phyloP scores from a whole-genome alignment of 129 eudicot genomes.

The Flaveria sonorensis region DNA sequence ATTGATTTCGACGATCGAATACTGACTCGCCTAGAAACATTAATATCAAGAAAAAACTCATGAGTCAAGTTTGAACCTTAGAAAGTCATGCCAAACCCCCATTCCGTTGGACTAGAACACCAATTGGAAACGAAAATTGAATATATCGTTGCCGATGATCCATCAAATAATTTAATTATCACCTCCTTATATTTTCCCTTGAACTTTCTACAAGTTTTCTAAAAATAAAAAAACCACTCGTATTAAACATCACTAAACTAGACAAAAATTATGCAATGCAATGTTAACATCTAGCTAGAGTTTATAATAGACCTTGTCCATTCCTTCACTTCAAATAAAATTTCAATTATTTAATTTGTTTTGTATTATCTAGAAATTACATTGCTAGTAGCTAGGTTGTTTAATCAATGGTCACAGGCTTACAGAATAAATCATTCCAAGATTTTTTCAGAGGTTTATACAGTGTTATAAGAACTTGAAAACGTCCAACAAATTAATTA shows the following conservation, averaged over 20 bases:
- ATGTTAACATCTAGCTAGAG: constrained; percentile 16
- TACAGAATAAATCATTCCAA: neutral
- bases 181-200: neutral
- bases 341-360: constrained; percentile 4
- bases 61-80: too few relatives aligned
- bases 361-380: constrained; percentile 6
- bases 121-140: too few relatives aligned
- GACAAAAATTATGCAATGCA: neutral
- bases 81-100: too few relatives aligned
- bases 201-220: neutral
- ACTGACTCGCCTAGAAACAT: too few relatives aligned
- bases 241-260: constrained; percentile 9
- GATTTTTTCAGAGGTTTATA: neutral
- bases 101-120: too few relatives aligned
- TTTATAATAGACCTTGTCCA: constrained; percentile 28
- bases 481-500: neutral
- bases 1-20: too few relatives aligned
- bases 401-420: constrained; percentile 25
- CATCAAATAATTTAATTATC: neutral
- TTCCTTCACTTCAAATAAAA: constrained; percentile 21
- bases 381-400: constrained; percentile 25
- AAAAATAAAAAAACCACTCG: neutral
- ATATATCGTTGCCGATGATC: neutral
- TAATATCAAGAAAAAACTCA: too few relatives aligned
- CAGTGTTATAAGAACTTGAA: neutral